Evolutionary conservation across 257 asterid genomes (phyloP), one percentile per base, ranked within the genome.

Genomic region (Salvia splendens): DNA sequence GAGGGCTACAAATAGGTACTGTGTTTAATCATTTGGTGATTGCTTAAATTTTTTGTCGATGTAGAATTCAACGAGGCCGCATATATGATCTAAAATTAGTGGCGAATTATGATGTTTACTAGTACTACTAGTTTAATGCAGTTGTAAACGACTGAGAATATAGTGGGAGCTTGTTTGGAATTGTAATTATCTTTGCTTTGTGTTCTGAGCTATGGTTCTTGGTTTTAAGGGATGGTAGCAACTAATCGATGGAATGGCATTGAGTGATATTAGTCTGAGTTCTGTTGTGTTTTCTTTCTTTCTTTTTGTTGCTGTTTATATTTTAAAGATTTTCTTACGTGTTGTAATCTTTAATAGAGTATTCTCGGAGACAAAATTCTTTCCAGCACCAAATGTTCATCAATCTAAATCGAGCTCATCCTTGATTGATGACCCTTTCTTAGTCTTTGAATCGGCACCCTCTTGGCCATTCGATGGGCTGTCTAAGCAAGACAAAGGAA

Each of bases 361-460:
- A 24, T 46, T 28, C 55, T 42, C 78, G 2, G 78, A 71, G 74
- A 69, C 55, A 46, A 71, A 74, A 12, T 63, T 53, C 16, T 70
- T 75, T 71, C 77, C 68, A 20, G 79, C 74, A 61, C 70, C 84
- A 6, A 77, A 75, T 69, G 65, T 68, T 41, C 77, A 17, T 70
- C 72, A 83, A 50, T 75, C 80, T 61, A 78, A 78, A 41, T 70
- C 82, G 24, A 74, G 83, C 83, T 79, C 82, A 65, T 45, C 64
- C 48, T 65, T 51, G 61, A 70, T 69, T 12, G 85, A 82, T 77
- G 96, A 86, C 75, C 91, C 93, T 55, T 81, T 88, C 83, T 70
- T 70, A 52, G 71, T 78, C 67, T 89, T 84, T 70, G 85, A 88
- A 69, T 56, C 88, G 59, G 73, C 86, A 33, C 66, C 77, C 61